Conservation (phyloP, 106 monocot genomes). For the Phalaenopsis equestris region DNA sequence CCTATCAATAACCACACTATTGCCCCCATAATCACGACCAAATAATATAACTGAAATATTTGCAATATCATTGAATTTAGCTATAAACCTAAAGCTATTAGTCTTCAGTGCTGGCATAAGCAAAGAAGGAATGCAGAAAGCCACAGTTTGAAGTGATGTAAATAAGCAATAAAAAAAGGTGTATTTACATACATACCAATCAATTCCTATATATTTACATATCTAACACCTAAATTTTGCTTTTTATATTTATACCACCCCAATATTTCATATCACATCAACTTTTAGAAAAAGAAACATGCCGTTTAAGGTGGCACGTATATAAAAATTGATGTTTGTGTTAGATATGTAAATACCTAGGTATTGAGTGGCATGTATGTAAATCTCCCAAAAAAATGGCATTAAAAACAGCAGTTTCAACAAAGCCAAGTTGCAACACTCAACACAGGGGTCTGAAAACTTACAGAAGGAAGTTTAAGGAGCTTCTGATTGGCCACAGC, state of each 20-base stretch:
- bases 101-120: not conserved
- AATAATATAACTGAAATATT: not conserved
- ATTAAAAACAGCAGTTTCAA: not conserved
- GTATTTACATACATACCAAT: too few relatives aligned
- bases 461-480: slow-evolving; percentile 79
- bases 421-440: not conserved
- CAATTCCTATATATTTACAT: too few relatives aligned
- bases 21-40: not conserved
- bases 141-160: not conserved
- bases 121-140: not conserved
- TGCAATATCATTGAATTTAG: not conserved
- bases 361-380: too few relatives aligned
- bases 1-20: not conserved
- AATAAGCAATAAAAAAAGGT: not conserved
- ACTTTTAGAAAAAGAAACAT: too few relatives aligned
- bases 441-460: slow-evolving; percentile 8
- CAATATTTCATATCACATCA: too few relatives aligned
- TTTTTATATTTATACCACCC: too few relatives aligned
- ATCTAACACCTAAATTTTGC: too few relatives aligned
- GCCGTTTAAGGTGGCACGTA: too few relatives aligned
- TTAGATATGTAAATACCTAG: too few relatives aligned
- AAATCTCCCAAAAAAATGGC: too few relatives aligned
- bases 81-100: not conserved
- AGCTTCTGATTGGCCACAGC: slow-evolving; percentile 96
- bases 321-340: too few relatives aligned